A percentile compares a stretch with the other conserved stretches of the same genome.
Evolutionary conservation across 2,329 filamentous ascomycete species (phyloP).

Genomic region (Trichothecium sympodiale): DNA sequence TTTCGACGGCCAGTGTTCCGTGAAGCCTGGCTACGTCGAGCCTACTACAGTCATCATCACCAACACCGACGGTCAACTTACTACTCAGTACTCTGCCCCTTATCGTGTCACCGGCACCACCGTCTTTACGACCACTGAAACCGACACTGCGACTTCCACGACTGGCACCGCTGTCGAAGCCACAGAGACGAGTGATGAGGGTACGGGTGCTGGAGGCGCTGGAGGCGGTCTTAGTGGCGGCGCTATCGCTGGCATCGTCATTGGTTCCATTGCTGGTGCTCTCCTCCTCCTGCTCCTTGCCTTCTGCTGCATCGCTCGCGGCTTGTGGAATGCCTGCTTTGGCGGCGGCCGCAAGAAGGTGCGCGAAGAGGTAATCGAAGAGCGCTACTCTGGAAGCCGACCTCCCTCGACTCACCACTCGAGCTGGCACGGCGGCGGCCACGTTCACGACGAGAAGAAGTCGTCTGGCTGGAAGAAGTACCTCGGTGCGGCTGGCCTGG

Average conservation of each 20-base stretch:
- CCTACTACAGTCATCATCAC: constrained; percentile 32
- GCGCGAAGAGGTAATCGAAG: constrained; percentile 50
- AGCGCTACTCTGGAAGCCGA: constrained; percentile 42
- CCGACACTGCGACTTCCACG: constrained; percentile 37
- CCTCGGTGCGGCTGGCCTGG: constrained; percentile 39
- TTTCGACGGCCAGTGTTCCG: constrained; percentile 43
- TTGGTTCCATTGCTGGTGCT: constrained; percentile 59
- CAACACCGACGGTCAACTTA: constrained; percentile 31
- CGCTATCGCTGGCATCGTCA: constrained; percentile 72
- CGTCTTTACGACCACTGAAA: constrained; percentile 33
- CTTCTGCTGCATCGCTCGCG: constrained; percentile 60
- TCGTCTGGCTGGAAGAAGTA: constrained; percentile 37
- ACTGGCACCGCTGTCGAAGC: constrained; percentile 33
- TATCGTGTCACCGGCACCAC: constrained; percentile 44
- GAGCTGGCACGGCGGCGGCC: constrained; percentile 44
- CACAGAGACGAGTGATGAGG: constrained; percentile 31
- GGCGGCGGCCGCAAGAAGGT: constrained; percentile 47
- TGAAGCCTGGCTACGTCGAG: constrained; percentile 36
- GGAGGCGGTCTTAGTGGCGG: constrained; percentile 49
- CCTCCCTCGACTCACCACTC: constrained; percentile 32
- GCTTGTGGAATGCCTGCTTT: constrained; percentile 52
- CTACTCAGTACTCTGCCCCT: constrained; percentile 41
- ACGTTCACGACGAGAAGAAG: constrained; percentile 31
- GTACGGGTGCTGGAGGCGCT: constrained; percentile 21
- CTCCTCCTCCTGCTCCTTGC: constrained; percentile 58